Evolutionary conservation across 441 rosid species (phyloP).

Genomic region (California macrophylla): DNA sequence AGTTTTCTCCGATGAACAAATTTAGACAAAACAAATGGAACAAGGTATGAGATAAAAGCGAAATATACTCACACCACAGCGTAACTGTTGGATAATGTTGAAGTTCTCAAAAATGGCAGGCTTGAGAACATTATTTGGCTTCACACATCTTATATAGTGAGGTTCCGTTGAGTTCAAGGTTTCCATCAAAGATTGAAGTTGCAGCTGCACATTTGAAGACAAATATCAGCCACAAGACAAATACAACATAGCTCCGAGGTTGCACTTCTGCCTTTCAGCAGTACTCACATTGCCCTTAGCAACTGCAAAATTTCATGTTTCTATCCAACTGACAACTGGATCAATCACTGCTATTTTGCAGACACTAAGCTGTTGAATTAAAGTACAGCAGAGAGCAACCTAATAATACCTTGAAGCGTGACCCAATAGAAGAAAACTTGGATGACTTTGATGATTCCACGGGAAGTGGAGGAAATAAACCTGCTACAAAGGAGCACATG

Average conservation of each 20-base stretch:
- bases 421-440: constrained; percentile 96
- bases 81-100: constrained; percentile 90
- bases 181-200: constrained; percentile 99
- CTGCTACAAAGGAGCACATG: constrained; percentile 63
- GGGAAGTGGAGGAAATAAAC: constrained; percentile 82
- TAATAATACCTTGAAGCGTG: constrained; percentile 82
- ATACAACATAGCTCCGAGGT: neutral
- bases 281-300: neutral
- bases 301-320: neutral
- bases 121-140: constrained; percentile 95
- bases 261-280: neutral
- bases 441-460: constrained; percentile 95
- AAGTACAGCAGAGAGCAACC: constrained; percentile 4
- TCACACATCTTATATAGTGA: constrained; percentile 99
- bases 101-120: constrained; percentile 93
- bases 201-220: constrained; percentile 51
- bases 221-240: constrained; percentile 6
- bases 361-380: neutral
- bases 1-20: constrained; percentile 7
- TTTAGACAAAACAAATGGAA: constrained; percentile 12
- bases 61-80: constrained; percentile 90
- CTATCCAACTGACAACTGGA: neutral
- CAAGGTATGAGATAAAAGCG: constrained; percentile 16
- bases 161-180: constrained; percentile 94
- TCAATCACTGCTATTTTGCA: neutral